phyloP scores from a whole-genome alignment of 352 stramenopile genomes.

The Detonula confervacea region DNA sequence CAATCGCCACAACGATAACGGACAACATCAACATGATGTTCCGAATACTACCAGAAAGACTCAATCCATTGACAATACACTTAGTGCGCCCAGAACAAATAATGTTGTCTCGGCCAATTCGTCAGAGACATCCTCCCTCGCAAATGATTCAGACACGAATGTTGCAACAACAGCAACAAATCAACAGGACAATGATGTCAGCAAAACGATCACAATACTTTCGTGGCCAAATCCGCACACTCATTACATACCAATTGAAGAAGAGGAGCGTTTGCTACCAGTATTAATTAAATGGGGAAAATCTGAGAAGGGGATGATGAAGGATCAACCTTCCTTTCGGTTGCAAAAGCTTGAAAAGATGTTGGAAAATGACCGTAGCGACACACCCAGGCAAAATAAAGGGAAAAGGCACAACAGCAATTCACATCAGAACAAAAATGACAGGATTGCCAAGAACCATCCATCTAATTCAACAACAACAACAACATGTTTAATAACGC shows the following conservation, averaged over 20 bases:
- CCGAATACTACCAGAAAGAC: neutral
- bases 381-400: slow-evolving; percentile 1
- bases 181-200: slow-evolving; percentile 11
- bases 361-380: slow-evolving; percentile 8
- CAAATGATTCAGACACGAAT: slow-evolving; percentile 11
- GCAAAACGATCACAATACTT: slow-evolving; percentile 19
- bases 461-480: slow-evolving; percentile 18
- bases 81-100: neutral
- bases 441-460: neutral
- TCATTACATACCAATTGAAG: slow-evolving; percentile 47
- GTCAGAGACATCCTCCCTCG: slow-evolving; percentile 5
- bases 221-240: slow-evolving; percentile 37
- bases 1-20: slow-evolving; percentile 4
- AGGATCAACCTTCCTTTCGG: slow-evolving; percentile 60
- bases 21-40: too few species aligned
- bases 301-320: slow-evolving; percentile 73
- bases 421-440: neutral
- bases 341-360: slow-evolving; percentile 45
- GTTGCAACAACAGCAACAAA: neutral
- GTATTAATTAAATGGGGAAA: slow-evolving; percentile 48
- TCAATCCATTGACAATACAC: neutral
- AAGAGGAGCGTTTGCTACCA: slow-evolving; percentile 54
- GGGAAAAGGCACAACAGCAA: slow-evolving; percentile 7
- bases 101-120: slow-evolving; percentile 3
- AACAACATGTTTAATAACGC: slow-evolving; percentile 7